Conservation (phyloP, 768 basidiomycete genomes). For the Xerocomellus dryophilus region DNA sequence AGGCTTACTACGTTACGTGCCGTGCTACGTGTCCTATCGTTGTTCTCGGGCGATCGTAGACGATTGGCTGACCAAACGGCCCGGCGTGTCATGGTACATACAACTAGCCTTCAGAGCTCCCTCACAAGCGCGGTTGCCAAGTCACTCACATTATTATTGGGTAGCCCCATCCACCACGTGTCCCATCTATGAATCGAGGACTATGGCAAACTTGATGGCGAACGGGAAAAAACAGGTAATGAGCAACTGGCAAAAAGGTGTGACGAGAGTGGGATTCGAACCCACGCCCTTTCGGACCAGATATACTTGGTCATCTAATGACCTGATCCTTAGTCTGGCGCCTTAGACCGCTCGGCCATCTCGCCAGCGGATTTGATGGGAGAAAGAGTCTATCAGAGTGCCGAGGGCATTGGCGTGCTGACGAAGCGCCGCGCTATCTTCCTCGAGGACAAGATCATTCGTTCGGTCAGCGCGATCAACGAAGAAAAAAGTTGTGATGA, state of each 20-base stretch:
- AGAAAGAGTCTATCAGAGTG: neutral
- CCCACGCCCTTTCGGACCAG: conserved; percentile 42
- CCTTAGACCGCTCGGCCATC: conserved; percentile 64
- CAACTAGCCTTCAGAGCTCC: neutral
- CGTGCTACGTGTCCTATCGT: too few relatives aligned
- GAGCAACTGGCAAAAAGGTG: conserved; percentile 5
- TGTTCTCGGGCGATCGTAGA: neutral
- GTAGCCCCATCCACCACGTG: neutral
- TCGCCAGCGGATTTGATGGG: conserved; percentile 12
- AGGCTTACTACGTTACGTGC: too few relatives aligned
- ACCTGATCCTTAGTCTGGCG: conserved; percentile 54
- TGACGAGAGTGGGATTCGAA: conserved; percentile 42
- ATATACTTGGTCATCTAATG: conserved; percentile 29
- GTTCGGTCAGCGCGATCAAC: neutral
- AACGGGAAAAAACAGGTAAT: too few relatives aligned
- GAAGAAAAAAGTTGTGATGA: conserved; percentile 14
- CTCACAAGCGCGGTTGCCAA: neutral
- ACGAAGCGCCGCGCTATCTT: too few relatives aligned
- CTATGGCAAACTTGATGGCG: too few relatives aligned
- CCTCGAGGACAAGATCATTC: too few relatives aligned
- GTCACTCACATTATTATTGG: neutral
- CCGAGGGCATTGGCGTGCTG: too few relatives aligned
- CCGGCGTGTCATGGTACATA: neutral
- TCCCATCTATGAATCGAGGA: too few relatives aligned
- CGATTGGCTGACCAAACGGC: neutral